These are phyloP conservation scores for Mortierella sp. DNA, from an alignment of 371 early-diverging fungal species.

Conservation along the genomic window DNA sequence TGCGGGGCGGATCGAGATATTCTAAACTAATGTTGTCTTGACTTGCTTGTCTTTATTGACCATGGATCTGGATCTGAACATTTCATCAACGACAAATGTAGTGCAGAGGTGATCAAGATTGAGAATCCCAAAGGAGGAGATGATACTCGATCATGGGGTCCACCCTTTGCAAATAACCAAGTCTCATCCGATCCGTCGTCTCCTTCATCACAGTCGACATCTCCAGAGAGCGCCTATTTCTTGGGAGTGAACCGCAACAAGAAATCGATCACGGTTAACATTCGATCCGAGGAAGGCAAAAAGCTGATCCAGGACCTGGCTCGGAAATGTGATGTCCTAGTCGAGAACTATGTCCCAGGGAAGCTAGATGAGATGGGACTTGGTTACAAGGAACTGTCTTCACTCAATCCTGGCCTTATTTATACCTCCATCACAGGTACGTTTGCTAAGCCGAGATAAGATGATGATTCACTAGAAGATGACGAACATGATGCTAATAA, in stretches of 20 bases:
- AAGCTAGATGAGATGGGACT: constrained; percentile 82
- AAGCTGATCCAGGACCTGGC: constrained; percentile 76
- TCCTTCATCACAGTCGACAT: background rate
- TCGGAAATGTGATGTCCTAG: constrained; percentile 76
- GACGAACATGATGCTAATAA: too few relatives aligned
- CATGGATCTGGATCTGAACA: too few relatives aligned
- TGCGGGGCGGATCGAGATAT: background rate
- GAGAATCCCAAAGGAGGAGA: constrained; percentile 86
- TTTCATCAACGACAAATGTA: constrained; percentile 13
- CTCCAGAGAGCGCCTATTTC: constrained; percentile 88
- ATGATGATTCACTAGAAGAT: background rate
- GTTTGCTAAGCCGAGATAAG: background rate
- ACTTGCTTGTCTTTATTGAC: background rate
- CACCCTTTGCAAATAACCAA: constrained; percentile 70
- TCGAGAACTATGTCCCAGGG: constrained; percentile 94
- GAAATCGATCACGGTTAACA: constrained; percentile 84
- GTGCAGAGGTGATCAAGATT: constrained; percentile 91
- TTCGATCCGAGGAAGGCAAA: constrained; percentile 76
- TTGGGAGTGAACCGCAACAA: constrained; percentile 93
- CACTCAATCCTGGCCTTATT: constrained; percentile 81
- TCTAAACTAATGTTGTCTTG: background rate
- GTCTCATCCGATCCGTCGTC: background rate
- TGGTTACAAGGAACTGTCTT: constrained; percentile 74
- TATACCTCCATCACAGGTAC: constrained; percentile 88
- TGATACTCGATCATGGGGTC: constrained; percentile 91